These are phyloP conservation scores for Cyberlindnera meyerae DNA, from an alignment of 805 yeast genomes.

Conservation along the genomic window DNA sequence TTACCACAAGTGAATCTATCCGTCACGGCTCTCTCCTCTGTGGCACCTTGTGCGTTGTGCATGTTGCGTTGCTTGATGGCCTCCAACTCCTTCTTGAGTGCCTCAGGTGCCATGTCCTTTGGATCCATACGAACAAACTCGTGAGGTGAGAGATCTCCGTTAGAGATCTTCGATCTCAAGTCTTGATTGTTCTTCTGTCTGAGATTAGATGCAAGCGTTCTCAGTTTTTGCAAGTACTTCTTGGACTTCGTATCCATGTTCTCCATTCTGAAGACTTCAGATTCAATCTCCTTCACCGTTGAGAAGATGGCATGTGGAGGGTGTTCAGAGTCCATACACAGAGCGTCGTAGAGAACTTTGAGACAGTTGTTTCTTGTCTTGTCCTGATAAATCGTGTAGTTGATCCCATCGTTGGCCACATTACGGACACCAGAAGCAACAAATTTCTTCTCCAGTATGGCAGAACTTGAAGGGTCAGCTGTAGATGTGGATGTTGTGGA, in stretches of 20 bases:
- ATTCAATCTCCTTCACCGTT: constrained; percentile 68
- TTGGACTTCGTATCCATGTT: constrained; percentile 43
- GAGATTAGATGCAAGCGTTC: constrained; percentile 82
- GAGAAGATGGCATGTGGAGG: constrained; percentile 58
- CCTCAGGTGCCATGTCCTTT: constrained; percentile 94
- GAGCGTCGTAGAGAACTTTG: constrained; percentile 79
- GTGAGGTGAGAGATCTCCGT: constrained; percentile 61
- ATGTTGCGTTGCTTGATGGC: constrained; percentile 82
- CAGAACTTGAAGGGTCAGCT: neutral
- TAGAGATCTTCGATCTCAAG: constrained; percentile 61
- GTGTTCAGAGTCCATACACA: constrained; percentile 71
- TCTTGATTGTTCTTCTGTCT: constrained; percentile 89
- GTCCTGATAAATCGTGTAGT: constrained; percentile 64
- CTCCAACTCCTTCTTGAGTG: constrained; percentile 78
- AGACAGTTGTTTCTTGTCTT: constrained; percentile 80
- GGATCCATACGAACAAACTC: constrained; percentile 77
- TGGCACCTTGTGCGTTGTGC: constrained; percentile 97
- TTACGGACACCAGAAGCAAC: constrained; percentile 59
- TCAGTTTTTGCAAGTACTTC: constrained; percentile 71
- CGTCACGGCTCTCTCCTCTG: constrained; percentile 90
- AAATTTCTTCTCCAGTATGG: constrained; percentile 32
- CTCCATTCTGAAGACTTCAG: constrained; percentile 59
- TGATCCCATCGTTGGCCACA: constrained; percentile 76
- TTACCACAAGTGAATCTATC: constrained; percentile 97
- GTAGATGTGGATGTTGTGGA: neutral